Conservation (phyloP, 768 basidiomycete species). For the Sarcodon aspratus region DNA sequence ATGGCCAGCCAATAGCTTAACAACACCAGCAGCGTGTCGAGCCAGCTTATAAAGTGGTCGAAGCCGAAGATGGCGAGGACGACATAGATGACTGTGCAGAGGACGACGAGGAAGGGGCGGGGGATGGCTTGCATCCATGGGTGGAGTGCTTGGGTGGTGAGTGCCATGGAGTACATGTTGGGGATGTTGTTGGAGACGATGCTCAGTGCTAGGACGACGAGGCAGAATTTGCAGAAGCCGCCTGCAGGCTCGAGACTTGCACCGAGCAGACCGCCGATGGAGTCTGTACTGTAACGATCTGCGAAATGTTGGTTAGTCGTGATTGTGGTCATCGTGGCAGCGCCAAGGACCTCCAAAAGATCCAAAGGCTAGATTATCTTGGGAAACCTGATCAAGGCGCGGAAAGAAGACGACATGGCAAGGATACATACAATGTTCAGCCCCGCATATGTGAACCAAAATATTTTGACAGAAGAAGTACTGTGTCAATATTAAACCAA, state of each 20-base stretch:
- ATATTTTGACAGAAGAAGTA: constrained; percentile 18
- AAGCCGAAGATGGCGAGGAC: constrained; percentile 35
- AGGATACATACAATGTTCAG: constrained; percentile 8
- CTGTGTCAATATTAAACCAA: too few relatives aligned
- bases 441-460: constrained; percentile 26
- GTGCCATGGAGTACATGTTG: constrained; percentile 34
- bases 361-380: constrained; percentile 11
- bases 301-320: constrained; percentile 22
- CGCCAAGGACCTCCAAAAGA: constrained; percentile 35
- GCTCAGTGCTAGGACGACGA: constrained; percentile 31
- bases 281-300: constrained; percentile 20
- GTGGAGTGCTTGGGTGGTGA: constrained; percentile 31
- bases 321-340: constrained; percentile 27
- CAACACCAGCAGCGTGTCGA: constrained; percentile 29
- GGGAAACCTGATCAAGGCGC: background rate
- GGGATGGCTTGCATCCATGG: constrained; percentile 30
- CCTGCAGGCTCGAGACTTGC: constrained; percentile 26
- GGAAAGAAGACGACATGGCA: too few relatives aligned
- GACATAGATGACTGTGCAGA: constrained; percentile 32
- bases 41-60: constrained; percentile 26
- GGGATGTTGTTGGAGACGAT: constrained; percentile 37
- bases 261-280: constrained; percentile 35
- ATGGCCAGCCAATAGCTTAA: constrained; percentile 40
- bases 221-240: constrained; percentile 31
- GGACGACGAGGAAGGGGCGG: constrained; percentile 23